Evolutionary conservation across 2,329 filamentous ascomycete species (phyloP).

Genomic region (Colletotrichum navitas): DNA sequence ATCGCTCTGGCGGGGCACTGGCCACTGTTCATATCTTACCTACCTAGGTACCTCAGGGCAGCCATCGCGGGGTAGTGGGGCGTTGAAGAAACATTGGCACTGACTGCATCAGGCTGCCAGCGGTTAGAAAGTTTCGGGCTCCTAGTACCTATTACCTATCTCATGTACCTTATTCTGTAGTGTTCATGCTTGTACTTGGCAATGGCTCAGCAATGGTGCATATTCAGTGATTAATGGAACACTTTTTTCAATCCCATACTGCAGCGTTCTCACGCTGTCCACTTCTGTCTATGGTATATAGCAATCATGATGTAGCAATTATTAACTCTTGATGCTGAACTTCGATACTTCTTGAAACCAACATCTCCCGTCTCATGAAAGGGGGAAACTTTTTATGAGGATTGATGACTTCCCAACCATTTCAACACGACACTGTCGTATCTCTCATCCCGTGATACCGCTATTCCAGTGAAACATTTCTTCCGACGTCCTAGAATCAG

Average conservation of each 20-base stretch:
- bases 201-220: neutral
- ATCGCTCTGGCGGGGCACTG: conserved; percentile 38
- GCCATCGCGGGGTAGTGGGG: conserved; percentile 41
- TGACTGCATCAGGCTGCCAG: conserved; percentile 4
- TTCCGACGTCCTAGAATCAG: conserved; percentile 19
- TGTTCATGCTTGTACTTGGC: neutral
- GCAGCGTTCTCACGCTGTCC: neutral
- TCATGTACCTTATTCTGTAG: neutral
- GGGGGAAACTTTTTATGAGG: no score
- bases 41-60: conserved; percentile 15
- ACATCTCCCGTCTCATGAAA: neutral
- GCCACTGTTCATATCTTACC: neutral
- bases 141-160: neutral
- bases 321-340: neutral
- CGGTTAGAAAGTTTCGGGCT: neutral
- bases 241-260: neutral
- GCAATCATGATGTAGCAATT: neutral
- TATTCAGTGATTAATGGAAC: neutral
- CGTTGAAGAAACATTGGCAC: conserved; percentile 29
- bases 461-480: conserved; percentile 30
- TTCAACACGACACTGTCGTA: neutral
- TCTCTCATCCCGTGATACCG: conserved; percentile 15
- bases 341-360: neutral
- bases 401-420: neutral
- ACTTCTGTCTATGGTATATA: neutral